A percentile compares a stretch with the other conserved stretches of the same genome.
These are phyloP conservation scores for Hibiscus trionum DNA, from an alignment of 345 rosid genomes.

Conservation along the genomic window DNA sequence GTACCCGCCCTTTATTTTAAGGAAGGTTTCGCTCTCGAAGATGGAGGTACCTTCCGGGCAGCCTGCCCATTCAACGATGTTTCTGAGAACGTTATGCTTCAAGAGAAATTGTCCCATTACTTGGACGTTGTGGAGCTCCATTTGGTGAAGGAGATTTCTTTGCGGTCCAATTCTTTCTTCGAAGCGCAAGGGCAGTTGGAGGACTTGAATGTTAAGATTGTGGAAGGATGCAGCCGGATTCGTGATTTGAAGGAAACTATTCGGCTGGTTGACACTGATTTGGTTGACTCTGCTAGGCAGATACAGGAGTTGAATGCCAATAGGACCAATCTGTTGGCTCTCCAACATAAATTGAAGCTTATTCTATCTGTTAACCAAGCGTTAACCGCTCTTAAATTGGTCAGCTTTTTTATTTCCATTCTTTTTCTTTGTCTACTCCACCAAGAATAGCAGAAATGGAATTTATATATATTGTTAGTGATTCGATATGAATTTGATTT, in stretches of 20 bases:
- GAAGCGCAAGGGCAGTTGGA: constrained; percentile 95
- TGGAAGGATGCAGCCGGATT: constrained; percentile 74
- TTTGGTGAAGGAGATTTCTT: constrained; percentile 92
- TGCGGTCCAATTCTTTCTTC: constrained; percentile 88
- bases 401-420: constrained; percentile 14
- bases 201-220: constrained; percentile 84
- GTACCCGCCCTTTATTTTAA: constrained; percentile 90
- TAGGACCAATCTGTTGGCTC: constrained; percentile 60
- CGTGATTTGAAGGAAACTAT: constrained; percentile 82
- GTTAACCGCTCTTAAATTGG: constrained; percentile 86
- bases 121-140: constrained; percentile 93
- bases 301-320: constrained; percentile 65
- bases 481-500: background rate
- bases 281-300: constrained; percentile 78
- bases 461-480: too few species aligned
- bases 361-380: constrained; percentile 86
- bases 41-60: constrained; percentile 84
- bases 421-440: background rate
- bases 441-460: background rate
- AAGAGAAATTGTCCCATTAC: constrained; percentile 89
- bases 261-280: constrained; percentile 68
- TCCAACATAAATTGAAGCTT: constrained; percentile 74
- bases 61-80: constrained; percentile 71
- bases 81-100: constrained; percentile 59
- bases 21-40: constrained; percentile 81